A percentile compares a stretch with the other conserved stretches of the same genome.
Evolutionary conservation across 2,329 filamentous ascomycete genomes (phyloP).

Genomic region (Emergomyces pasteurianus): DNA sequence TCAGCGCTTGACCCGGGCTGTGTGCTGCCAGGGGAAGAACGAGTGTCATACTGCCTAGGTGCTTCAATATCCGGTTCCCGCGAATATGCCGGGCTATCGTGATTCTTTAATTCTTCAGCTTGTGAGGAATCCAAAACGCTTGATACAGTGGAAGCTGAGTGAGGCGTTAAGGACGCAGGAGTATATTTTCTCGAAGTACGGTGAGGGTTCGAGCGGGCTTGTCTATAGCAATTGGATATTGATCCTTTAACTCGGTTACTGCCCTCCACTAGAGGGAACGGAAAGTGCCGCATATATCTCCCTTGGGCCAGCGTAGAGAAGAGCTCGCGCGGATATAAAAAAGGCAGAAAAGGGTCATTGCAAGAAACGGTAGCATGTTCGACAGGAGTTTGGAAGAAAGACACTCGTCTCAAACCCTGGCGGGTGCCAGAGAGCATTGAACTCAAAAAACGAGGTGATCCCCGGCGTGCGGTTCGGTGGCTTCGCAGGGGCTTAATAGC

Average conservation of each 20-base stretch:
- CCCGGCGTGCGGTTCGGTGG: conserved; percentile 1
- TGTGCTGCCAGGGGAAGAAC: not conserved
- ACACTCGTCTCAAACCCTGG: conserved; percentile 28
- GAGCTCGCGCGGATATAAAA: conserved; percentile 33
- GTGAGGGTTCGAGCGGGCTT: not conserved
- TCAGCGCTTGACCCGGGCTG: not conserved
- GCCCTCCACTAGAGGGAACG: not conserved
- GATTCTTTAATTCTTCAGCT: not conserved
- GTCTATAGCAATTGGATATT: not conserved
- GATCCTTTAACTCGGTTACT: conserved; percentile 4
- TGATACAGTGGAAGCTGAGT: not conserved
- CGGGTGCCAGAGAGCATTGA: conserved; percentile 34
- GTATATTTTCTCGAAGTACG: not conserved
- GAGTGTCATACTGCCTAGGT: not conserved
- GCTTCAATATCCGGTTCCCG: not conserved
- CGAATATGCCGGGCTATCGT: not conserved
- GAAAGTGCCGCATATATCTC: not conserved
- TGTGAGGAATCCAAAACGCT: not conserved
- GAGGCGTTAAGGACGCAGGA: not conserved
- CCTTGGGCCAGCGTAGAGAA: conserved; percentile 17
- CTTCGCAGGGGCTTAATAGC: not conserved
- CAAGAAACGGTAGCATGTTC: conserved; percentile 26
- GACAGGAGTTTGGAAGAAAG: conserved; percentile 19
- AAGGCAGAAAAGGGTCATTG: conserved; percentile 31
- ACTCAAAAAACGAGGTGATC: not conserved